Conservation (phyloP, 495 filamentous ascomycete species). For the Penicillium ucsense region DNA sequence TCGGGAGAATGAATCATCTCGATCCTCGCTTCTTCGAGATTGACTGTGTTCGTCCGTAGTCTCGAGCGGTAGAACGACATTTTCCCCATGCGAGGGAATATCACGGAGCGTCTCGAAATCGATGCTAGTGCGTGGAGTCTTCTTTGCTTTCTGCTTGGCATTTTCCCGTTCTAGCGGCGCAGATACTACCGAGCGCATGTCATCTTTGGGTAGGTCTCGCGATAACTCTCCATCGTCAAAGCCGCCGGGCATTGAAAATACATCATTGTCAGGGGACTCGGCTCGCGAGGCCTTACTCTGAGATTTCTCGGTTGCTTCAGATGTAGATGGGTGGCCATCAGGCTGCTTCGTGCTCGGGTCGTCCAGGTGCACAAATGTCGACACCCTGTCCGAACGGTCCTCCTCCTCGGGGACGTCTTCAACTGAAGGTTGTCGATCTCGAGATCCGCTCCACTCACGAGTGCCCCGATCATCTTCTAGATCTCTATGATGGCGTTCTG, state of each 20-base stretch:
- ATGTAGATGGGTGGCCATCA: slow-evolving; percentile 15
- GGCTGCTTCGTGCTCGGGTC: neutral
- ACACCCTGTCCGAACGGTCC: slow-evolving; percentile 16
- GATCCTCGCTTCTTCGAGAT: slow-evolving; percentile 1
- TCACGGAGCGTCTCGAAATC: slow-evolving; percentile 14
- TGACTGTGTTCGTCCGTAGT: slow-evolving; percentile 1
- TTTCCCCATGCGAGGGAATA: neutral
- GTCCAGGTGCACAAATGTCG: slow-evolving; percentile 4
- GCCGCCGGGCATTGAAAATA: slow-evolving; percentile 32
- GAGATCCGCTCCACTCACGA: slow-evolving; percentile 8
- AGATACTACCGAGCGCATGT: slow-evolving; percentile 18
- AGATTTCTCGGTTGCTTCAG: slow-evolving; percentile 22
- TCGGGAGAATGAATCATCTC: too few species aligned
- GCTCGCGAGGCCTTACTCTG: slow-evolving; percentile 10
- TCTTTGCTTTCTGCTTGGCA: slow-evolving; percentile 14
- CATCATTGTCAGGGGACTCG: slow-evolving; percentile 15
- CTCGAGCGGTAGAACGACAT: neutral
- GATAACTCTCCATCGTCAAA: slow-evolving; percentile 22
- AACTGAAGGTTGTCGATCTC: neutral
- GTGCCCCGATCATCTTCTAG: slow-evolving; percentile 27
- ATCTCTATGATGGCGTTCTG: slow-evolving; percentile 16
- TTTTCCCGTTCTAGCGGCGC: slow-evolving; percentile 10
- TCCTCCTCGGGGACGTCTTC: slow-evolving; percentile 12
- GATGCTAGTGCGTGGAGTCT: slow-evolving; percentile 12
- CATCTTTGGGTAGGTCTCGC: slow-evolving; percentile 6